Evolutionary conservation across 1,284 basidiomycete genomes (phyloP).

Genomic region (Cryptococcus floricola): DNA sequence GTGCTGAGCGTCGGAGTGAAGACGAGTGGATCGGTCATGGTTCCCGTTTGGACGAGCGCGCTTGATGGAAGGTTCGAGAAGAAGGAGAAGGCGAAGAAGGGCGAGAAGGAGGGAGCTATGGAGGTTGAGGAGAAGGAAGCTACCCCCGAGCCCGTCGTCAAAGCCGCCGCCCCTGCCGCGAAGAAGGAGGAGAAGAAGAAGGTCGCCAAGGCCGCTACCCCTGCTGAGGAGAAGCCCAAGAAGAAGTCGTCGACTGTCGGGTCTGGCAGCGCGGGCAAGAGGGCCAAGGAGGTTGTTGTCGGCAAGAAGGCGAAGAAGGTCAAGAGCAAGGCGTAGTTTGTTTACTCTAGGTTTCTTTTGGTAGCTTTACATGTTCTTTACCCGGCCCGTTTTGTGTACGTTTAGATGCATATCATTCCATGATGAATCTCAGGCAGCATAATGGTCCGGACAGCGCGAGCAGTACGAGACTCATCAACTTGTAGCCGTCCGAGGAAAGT

Average conservation of each 20-base stretch:
- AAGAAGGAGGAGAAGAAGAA: neutral
- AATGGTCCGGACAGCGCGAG: neutral
- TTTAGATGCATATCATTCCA: neutral
- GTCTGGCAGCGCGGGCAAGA: slow-evolving; percentile 14
- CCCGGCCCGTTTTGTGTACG: neutral
- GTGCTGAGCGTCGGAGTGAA: slow-evolving; percentile 88
- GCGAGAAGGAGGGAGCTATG: slow-evolving; percentile 59
- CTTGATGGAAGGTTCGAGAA: slow-evolving; percentile 52
- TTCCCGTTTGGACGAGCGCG: slow-evolving; percentile 81
- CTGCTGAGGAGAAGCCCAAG: slow-evolving; percentile 4
- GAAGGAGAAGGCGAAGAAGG: slow-evolving; percentile 56
- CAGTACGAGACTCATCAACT: neutral
- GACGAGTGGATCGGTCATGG: slow-evolving; percentile 73
- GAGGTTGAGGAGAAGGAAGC: slow-evolving; percentile 63
- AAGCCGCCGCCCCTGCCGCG: neutral
- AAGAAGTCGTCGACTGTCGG: slow-evolving; percentile 35
- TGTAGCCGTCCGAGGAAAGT: no score
- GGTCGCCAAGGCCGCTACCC: neutral
- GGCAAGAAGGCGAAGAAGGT: neutral
- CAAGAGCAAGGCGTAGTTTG: neutral
- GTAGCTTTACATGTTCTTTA: neutral
- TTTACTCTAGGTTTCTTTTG: neutral
- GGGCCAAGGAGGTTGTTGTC: neutral
- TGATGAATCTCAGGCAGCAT: neutral
- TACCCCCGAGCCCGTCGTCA: slow-evolving; percentile 40